These are phyloP conservation scores for Oleoguttula mirabilis DNA, from an alignment of 495 filamentous ascomycete species.

Conservation along the genomic window DNA sequence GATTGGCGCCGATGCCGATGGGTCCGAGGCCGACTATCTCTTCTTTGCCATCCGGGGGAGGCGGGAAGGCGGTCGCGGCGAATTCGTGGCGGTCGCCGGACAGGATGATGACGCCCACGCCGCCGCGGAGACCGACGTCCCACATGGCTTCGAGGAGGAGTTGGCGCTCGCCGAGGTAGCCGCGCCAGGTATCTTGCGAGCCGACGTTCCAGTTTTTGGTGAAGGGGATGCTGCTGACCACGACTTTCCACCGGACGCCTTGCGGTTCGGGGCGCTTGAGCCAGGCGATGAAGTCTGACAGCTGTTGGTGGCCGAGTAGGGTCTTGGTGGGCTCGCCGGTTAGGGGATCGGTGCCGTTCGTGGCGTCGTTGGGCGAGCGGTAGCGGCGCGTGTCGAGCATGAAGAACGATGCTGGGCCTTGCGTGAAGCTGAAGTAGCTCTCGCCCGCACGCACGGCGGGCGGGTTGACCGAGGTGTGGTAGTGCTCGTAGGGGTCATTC, in stretches of 20 bases:
- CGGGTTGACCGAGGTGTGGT: slow-evolving; percentile 76
- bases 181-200: slow-evolving; percentile 80
- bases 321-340: slow-evolving; percentile 51
- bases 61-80: slow-evolving; percentile 77
- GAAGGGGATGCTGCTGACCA: slow-evolving; percentile 80
- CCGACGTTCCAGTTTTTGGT: slow-evolving; percentile 92
- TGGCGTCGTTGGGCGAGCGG: slow-evolving; percentile 48
- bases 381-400: slow-evolving; percentile 86
- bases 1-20: slow-evolving; percentile 10
- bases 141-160: slow-evolving; percentile 83
- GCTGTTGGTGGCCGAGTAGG: slow-evolving; percentile 74
- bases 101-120: slow-evolving; percentile 68
- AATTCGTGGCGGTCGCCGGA: slow-evolving; percentile 93
- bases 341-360: slow-evolving; percentile 27
- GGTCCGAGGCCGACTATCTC: slow-evolving; percentile 16
- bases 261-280: slow-evolving; percentile 53
- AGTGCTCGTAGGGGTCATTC: slow-evolving; percentile 75
- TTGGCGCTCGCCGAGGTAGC: slow-evolving; percentile 67
- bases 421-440: slow-evolving; percentile 76
- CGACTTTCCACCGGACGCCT: slow-evolving; percentile 85
- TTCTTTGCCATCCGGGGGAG: slow-evolving; percentile 36
- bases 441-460: slow-evolving; percentile 46
- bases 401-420: slow-evolving; percentile 88
- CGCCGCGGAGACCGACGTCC: slow-evolving; percentile 54
- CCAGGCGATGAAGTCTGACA: slow-evolving; percentile 66